Percentiles rank a stretch among this genome's conserved stretches.
phyloP scores from a whole-genome alignment of 176 grass and related monocot genomes.

The Musa schizocarpa region DNA sequence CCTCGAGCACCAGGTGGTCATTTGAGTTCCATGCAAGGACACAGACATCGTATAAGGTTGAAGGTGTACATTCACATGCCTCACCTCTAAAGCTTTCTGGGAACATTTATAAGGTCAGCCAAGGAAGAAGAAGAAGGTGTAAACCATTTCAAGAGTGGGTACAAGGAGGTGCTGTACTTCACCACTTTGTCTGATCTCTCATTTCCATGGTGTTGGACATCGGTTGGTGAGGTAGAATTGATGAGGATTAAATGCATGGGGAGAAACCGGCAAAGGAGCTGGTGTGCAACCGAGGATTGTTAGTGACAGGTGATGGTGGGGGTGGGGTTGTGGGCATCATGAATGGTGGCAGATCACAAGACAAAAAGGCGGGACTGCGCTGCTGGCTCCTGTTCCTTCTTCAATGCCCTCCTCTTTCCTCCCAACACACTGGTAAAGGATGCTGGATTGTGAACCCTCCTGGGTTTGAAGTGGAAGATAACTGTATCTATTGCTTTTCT shows the following conservation, averaged over 20 bases:
- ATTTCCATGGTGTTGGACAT: not conserved
- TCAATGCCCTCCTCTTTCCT: not conserved
- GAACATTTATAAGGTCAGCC: not conserved
- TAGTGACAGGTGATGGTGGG: not conserved
- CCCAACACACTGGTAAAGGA: too few relatives aligned
- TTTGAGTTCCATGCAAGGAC: not conserved
- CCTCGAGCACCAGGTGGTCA: not conserved
- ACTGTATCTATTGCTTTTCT: not conserved
- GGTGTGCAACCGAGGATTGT: slow-evolving; percentile 13
- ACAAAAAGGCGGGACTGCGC: slow-evolving; percentile 43
- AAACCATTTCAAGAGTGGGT: not conserved
- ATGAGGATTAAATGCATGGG: not conserved
- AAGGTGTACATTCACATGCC: not conserved
- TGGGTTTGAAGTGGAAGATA: not conserved
- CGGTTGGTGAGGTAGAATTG: slow-evolving; percentile 25
- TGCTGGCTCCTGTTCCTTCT: not conserved
- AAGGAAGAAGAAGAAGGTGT: not conserved
- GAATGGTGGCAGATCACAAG: slow-evolving; percentile 33
- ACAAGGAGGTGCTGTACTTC: not conserved
- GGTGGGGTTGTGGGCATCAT: slow-evolving; percentile 43
- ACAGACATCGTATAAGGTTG: not conserved
- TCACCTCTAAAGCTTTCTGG: not conserved
- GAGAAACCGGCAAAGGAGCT: not conserved
- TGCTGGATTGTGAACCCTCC: too few relatives aligned
- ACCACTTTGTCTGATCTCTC: not conserved